Conservation (phyloP, 805 yeast genomes). For the Candida boidinii region DNA sequence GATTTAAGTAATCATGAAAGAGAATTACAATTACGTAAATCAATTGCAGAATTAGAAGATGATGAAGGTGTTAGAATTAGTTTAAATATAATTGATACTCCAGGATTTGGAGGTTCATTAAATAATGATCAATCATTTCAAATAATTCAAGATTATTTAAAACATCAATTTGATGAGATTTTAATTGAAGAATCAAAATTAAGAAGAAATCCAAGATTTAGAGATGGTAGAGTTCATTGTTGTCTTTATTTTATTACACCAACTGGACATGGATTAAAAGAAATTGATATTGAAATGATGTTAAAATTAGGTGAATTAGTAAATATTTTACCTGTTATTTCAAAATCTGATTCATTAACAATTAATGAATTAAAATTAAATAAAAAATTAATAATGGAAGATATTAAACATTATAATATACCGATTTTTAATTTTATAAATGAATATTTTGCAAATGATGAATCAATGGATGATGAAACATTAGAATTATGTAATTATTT, state of each 20-base stretch:
- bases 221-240: slow-evolving; percentile 75
- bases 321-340: slow-evolving; percentile 76
- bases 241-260: slow-evolving; percentile 71
- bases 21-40: slow-evolving; percentile 62
- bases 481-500: slow-evolving; percentile 26
- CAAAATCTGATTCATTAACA: slow-evolving; percentile 75
- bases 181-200: slow-evolving; percentile 73
- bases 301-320: slow-evolving; percentile 59
- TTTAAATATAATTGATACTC: slow-evolving; percentile 70
- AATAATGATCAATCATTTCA: slow-evolving; percentile 63
- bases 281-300: slow-evolving; percentile 69
- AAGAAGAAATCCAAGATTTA: slow-evolving; percentile 77
- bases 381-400: slow-evolving; percentile 69
- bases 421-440: slow-evolving; percentile 74
- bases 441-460: slow-evolving; percentile 33
- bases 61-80: slow-evolving; percentile 79
- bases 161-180: slow-evolving; percentile 79
- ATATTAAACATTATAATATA: slow-evolving; percentile 58
- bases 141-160: slow-evolving; percentile 65
- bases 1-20: slow-evolving; percentile 42
- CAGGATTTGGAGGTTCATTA: slow-evolving; percentile 72
- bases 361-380: slow-evolving; percentile 59
- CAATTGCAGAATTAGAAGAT: slow-evolving; percentile 77
- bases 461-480: slow-evolving; percentile 21
- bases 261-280: slow-evolving; percentile 58